Conservation (phyloP, 257 asterid genomes). For the Avicennia marina region DNA sequence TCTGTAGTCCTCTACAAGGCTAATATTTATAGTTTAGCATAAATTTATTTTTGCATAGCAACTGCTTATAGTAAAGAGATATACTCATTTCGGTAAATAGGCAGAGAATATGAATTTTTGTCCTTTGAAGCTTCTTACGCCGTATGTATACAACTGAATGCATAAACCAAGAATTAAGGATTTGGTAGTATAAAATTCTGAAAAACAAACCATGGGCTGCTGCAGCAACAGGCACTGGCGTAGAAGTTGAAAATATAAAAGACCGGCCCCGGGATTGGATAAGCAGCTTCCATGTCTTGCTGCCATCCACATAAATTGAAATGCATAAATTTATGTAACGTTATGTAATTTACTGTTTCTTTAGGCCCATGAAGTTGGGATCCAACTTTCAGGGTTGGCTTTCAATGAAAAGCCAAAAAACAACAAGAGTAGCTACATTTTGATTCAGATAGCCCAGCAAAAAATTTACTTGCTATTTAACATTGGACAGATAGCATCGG, state of each 20-base stretch:
- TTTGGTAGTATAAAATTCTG: not conserved
- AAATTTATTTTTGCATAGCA: not conserved
- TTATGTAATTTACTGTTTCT: not conserved
- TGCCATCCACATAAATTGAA: constrained; percentile 35
- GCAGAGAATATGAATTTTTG: too few species aligned
- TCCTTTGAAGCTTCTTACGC: too few species aligned
- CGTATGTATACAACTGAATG: not conserved
- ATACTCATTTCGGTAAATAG: too few species aligned
- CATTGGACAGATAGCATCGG: not conserved
- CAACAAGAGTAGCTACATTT: not conserved
- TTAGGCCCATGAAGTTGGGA: not conserved
- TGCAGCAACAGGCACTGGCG: constrained; percentile 90
- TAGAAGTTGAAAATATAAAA: constrained; percentile 92
- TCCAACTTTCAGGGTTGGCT: too few species aligned
- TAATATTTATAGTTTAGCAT: not conserved
- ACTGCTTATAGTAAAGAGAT: too few species aligned
- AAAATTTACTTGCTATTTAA: too few species aligned
- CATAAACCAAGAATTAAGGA: constrained; percentile 13
- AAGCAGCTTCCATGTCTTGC: constrained; percentile 92
- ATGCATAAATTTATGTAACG: constrained; percentile 7
- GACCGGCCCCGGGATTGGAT: constrained; percentile 96
- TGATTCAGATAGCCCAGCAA: not conserved
- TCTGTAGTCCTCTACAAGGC: not conserved
- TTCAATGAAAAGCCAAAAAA: not conserved
- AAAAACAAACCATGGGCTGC: constrained; percentile 78